phyloP scores from a whole-genome alignment of 176 grass and related monocot species.

The Bromus sterilis region DNA sequence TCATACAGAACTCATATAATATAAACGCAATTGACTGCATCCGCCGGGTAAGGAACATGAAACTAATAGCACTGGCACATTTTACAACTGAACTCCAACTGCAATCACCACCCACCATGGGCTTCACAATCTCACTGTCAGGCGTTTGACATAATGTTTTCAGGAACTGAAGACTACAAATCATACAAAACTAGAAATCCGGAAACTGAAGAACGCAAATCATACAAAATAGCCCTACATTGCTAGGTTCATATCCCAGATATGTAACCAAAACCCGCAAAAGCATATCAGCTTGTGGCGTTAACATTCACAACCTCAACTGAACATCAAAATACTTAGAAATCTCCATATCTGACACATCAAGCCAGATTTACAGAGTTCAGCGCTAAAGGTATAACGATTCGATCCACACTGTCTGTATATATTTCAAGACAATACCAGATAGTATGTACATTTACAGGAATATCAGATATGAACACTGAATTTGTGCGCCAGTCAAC shows the following conservation, averaged over 20 bases:
- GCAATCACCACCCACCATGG: neutral
- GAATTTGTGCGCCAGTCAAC: neutral
- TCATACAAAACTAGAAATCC: neutral
- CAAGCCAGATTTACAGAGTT: neutral
- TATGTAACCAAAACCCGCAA: neutral
- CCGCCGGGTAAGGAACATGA: neutral
- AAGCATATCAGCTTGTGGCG: neutral
- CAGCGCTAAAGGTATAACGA: neutral
- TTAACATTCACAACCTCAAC: neutral
- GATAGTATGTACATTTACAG: neutral
- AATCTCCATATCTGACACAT: neutral
- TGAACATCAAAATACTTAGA: neutral
- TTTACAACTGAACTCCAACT: neutral
- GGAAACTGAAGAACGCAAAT: neutral
- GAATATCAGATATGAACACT: neutral
- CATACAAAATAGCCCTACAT: neutral
- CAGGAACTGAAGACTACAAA: neutral
- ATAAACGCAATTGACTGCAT: neutral
- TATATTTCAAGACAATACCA: neutral
- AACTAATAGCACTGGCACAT: neutral
- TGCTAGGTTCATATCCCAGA: neutral
- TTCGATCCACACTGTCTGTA: neutral
- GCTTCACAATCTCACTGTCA: neutral
- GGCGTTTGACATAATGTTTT: no score
- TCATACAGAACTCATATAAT: neutral